Evolutionary conservation across 2,329 filamentous ascomycete genomes (phyloP).

Genomic region (Talaromyces sp.): DNA sequence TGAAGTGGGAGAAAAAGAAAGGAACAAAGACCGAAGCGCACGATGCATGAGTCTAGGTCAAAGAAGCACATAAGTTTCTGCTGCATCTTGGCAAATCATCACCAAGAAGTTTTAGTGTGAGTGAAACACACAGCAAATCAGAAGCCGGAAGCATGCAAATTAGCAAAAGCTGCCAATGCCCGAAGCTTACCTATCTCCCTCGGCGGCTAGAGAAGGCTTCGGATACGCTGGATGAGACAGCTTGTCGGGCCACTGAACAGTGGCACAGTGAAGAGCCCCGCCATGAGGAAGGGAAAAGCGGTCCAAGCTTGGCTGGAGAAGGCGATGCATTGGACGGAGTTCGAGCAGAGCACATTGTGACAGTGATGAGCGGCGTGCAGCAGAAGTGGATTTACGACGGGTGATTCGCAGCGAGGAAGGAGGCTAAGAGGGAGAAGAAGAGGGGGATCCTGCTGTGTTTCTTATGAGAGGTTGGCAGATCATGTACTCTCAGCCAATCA

Average conservation of each 20-base stretch:
- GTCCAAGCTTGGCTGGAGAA: constrained; percentile 5
- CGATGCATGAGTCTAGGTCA: neutral
- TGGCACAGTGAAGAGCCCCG: neutral
- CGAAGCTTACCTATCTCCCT: neutral
- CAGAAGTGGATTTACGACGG: neutral
- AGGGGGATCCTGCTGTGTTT: neutral
- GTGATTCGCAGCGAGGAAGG: constrained; percentile 15
- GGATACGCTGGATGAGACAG: constrained; percentile 19
- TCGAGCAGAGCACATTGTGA: constrained; percentile 8
- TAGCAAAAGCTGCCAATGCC: constrained; percentile 1
- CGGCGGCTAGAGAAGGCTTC: constrained; percentile 16
- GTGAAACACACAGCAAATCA: constrained; percentile 12
- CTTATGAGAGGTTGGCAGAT: neutral
- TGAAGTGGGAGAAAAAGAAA: neutral
- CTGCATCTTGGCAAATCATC: constrained; percentile 9
- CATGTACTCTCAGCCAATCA: constrained; percentile 8
- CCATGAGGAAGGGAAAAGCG: neutral
- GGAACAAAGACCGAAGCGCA: constrained; percentile 8
- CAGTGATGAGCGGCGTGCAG: constrained; percentile 17
- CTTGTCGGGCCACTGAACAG: neutral
- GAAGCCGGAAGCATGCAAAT: constrained; percentile 1
- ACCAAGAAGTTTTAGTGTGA: neutral
- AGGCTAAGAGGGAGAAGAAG: constrained; percentile 1
- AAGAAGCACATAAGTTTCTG: neutral
- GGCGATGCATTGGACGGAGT: neutral